These are phyloP conservation scores for Spergularia azorica DNA, from an alignment of 179 eudicot genomes.

Conservation along the genomic window DNA sequence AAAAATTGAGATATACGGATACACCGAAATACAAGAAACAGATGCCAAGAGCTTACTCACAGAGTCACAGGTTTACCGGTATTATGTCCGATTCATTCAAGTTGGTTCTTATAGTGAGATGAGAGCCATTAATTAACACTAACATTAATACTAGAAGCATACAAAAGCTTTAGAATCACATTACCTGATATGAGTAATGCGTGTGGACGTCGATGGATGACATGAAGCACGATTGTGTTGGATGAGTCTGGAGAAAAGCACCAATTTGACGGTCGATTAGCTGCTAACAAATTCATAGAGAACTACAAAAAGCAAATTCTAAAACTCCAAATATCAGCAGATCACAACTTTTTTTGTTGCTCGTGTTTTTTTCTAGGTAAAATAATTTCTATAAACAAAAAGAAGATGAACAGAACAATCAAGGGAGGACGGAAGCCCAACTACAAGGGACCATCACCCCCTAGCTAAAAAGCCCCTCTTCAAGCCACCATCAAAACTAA, in stretches of 20 bases:
- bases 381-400: background rate
- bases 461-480: too few relatives aligned
- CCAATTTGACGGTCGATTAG: constrained; percentile 4
- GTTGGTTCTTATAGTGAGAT: background rate
- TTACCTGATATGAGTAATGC: constrained; percentile 94
- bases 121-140: background rate
- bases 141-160: background rate
- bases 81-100: background rate
- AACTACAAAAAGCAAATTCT: background rate
- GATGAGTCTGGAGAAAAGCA: constrained; percentile 76
- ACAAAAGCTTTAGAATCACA: constrained; percentile 4
- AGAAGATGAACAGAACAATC: background rate
- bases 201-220: constrained; percentile 97
- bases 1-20: background rate
- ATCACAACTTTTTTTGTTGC: background rate
- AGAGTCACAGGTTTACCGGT: background rate
- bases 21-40: background rate
- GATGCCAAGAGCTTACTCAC: background rate
- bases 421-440: too few relatives aligned
- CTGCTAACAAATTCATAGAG: background rate
- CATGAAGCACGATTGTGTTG: constrained; percentile 99
- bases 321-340: background rate
- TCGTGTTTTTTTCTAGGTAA: background rate
- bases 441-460: too few relatives aligned
- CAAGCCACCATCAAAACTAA: too few relatives aligned